phyloP scores from a whole-genome alignment of 768 basidiomycete genomes.

The Pleurotus tuber-regium region DNA sequence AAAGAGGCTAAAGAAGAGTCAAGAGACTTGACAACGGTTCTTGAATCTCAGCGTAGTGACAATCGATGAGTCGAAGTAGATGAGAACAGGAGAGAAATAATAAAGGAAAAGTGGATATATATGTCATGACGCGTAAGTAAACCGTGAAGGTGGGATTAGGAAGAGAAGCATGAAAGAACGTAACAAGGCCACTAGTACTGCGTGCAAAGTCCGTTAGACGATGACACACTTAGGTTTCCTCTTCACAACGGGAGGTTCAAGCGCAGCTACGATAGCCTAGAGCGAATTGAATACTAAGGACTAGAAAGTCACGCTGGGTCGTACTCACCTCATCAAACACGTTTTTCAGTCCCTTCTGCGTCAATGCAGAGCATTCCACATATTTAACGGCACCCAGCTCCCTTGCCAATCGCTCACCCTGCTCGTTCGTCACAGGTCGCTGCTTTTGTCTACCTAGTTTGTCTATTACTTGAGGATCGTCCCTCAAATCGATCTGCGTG shows the following conservation, averaged over 20 bases:
- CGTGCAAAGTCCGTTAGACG: constrained; percentile 48
- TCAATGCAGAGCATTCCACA: constrained; percentile 98
- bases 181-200: constrained; percentile 20
- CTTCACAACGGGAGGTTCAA: constrained; percentile 94
- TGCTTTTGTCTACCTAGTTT: constrained; percentile 97
- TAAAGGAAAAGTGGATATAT: constrained; percentile 40
- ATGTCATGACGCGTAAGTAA: constrained; percentile 39
- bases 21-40: neutral
- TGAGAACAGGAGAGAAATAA: neutral
- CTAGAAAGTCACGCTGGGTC: constrained; percentile 6
- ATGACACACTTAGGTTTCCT: constrained; percentile 79
- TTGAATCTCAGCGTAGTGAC: neutral
- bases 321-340: constrained; percentile 97
- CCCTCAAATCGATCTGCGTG: constrained; percentile 95
- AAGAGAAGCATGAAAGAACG: constrained; percentile 20
- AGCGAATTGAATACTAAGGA: constrained; percentile 11
- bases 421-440: constrained; percentile 82
- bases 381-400: constrained; percentile 99
- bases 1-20: neutral
- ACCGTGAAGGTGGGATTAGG: constrained; percentile 30
- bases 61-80: constrained; percentile 20
- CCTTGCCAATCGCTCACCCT: constrained; percentile 92
- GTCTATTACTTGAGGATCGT: constrained; percentile 90
- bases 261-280: constrained; percentile 96
- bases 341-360: constrained; percentile 99